Conservation (phyloP, 78 protist species). For the Monocercomonoides exilis region DNA sequence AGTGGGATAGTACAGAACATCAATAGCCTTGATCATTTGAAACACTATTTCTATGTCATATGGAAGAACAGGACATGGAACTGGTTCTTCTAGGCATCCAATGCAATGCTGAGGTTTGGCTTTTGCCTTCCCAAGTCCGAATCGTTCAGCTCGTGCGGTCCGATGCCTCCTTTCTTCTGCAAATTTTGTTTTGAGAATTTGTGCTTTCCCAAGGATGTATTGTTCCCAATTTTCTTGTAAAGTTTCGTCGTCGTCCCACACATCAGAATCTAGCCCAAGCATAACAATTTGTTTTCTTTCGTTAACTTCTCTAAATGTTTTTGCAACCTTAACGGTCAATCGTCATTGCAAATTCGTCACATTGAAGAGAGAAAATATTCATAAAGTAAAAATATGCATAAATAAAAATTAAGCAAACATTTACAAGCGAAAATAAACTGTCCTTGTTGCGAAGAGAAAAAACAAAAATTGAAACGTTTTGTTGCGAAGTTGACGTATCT, state of each 20-base stretch:
- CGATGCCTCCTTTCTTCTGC: too few species aligned
- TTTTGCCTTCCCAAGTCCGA: neutral
- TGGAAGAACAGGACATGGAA: neutral
- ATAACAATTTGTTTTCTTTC: neutral
- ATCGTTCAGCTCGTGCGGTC: neutral
- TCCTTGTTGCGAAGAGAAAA: neutral
- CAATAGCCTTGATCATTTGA: neutral
- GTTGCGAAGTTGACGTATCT: neutral
- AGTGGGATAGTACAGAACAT: neutral
- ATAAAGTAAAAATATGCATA: neutral
- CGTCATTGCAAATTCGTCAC: neutral
- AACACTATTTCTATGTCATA: neutral
- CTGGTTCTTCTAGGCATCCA: neutral
- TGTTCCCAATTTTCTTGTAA: neutral
- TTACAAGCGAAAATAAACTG: neutral
- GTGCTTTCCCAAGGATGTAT: neutral
- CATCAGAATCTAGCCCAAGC: neutral
- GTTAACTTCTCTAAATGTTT: neutral
- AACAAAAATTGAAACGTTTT: neutral
- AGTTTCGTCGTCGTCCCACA: neutral
- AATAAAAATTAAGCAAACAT: neutral
- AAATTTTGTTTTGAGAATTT: too few species aligned
- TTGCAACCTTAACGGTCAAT: neutral
- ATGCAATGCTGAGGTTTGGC: neutral
- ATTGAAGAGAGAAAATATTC: neutral